Evolutionary conservation across 148 eudicot species (phyloP).

Genomic region (Silene uniflora): DNA sequence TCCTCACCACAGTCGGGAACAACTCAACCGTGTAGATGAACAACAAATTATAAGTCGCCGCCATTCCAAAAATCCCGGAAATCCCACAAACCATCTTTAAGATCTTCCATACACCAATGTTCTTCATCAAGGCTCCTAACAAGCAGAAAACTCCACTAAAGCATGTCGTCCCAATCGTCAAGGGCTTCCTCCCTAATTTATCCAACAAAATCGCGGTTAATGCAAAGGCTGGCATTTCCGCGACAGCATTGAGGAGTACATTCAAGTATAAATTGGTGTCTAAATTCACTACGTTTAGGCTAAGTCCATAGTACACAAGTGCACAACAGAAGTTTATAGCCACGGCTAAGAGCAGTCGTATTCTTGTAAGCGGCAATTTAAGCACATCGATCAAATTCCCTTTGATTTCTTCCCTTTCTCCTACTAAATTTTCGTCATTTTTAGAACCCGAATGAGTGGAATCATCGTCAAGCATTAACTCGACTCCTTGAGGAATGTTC

Average conservation of each 20-base stretch:
- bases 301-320: slow-evolving; percentile 76
- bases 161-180: slow-evolving; percentile 69
- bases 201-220: slow-evolving; percentile 65
- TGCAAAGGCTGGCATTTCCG: slow-evolving; percentile 79
- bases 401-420: slow-evolving; percentile 28
- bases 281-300: slow-evolving; percentile 78
- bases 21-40: slow-evolving; percentile 75
- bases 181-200: slow-evolving; percentile 64
- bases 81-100: slow-evolving; percentile 65
- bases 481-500: slow-evolving; percentile 36
- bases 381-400: slow-evolving; percentile 73
- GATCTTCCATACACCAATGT: slow-evolving; percentile 46
- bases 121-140: slow-evolving; percentile 42
- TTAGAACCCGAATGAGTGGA: background rate
- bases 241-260: slow-evolving; percentile 60
- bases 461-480: slow-evolving; percentile 61
- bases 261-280: slow-evolving; percentile 70
- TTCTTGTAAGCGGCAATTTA: slow-evolving; percentile 46
- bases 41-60: slow-evolving; percentile 75
- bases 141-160: slow-evolving; percentile 77
- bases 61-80: slow-evolving; percentile 84
- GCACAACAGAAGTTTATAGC: slow-evolving; percentile 66
- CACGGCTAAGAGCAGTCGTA: slow-evolving; percentile 55
- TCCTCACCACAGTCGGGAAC: slow-evolving; percentile 91
- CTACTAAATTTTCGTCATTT: background rate